Conservation (phyloP, 2,329 filamentous ascomycete genomes). For the Colletotrichum sp. region DNA sequence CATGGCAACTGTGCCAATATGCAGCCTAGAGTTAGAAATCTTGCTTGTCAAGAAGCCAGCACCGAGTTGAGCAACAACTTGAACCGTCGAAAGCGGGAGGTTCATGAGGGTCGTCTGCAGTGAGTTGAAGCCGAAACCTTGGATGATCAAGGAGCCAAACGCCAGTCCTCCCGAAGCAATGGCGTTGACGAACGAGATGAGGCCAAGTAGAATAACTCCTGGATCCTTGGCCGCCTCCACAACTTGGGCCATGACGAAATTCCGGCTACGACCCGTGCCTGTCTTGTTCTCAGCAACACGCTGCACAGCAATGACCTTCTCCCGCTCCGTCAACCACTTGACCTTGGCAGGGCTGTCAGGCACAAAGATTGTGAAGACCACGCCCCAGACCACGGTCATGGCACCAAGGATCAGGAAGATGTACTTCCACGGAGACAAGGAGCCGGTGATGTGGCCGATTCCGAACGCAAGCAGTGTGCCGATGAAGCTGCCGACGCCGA, state of each 20-base stretch:
- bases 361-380: constrained; percentile 29
- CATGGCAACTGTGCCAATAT: constrained; percentile 8
- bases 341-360: constrained; percentile 33
- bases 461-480: constrained; percentile 38
- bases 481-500: constrained; percentile 38
- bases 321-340: constrained; percentile 31
- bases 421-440: constrained; percentile 34
- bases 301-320: constrained; percentile 31
- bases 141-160: constrained; percentile 46
- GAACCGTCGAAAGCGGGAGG: constrained; percentile 43
- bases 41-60: constrained; percentile 12
- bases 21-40: neutral
- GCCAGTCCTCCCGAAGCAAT: constrained; percentile 9
- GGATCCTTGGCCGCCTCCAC: constrained; percentile 25
- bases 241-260: constrained; percentile 11
- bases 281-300: constrained; percentile 32
- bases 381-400: constrained; percentile 30
- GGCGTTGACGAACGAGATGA: constrained; percentile 13
- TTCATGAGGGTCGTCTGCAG: constrained; percentile 61
- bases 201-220: constrained; percentile 26
- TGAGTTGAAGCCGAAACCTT: constrained; percentile 58
- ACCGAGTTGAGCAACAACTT: constrained; percentile 5
- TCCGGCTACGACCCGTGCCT: constrained; percentile 21
- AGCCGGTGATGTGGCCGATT: constrained; percentile 32
- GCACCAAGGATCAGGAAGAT: constrained; percentile 39